A percentile compares a stretch with the other conserved stretches of the same genome.
Conservation (phyloP, 2,329 filamentous ascomycete species). For the Diaporthe destruens region DNA sequence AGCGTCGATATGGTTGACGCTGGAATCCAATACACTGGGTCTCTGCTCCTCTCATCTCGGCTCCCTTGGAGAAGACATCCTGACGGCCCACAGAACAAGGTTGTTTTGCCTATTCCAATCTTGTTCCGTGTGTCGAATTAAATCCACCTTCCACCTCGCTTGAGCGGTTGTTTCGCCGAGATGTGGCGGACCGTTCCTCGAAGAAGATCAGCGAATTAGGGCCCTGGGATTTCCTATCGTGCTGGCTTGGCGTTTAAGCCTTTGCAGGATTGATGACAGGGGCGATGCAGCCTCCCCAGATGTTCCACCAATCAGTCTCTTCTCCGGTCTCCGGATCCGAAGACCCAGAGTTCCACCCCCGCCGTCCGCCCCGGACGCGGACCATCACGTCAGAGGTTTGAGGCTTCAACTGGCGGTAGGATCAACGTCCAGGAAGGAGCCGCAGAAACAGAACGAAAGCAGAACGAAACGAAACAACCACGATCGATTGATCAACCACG, state of each 20-base stretch:
- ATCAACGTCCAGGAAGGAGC: constrained; percentile 7
- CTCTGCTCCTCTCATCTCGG: constrained; percentile 16
- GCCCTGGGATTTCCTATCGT: constrained; percentile 22
- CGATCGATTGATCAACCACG: neutral
- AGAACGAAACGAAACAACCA: constrained; percentile 25
- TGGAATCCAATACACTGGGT: constrained; percentile 20
- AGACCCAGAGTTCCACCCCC: neutral
- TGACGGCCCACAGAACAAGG: constrained; percentile 23
- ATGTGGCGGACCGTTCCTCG: constrained; percentile 26
- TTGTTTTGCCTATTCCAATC: constrained; percentile 31
- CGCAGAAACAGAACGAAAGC: constrained; percentile 24
- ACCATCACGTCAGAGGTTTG: constrained; percentile 12
- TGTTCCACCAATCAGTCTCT: constrained; percentile 24
- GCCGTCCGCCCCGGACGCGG: neutral
- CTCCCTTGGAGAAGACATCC: constrained; percentile 14
- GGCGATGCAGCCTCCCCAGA: constrained; percentile 27
- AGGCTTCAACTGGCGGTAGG: constrained; percentile 16
- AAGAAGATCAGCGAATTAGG: constrained; percentile 24
- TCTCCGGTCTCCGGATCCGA: constrained; percentile 21
- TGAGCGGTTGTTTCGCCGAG: constrained; percentile 32
- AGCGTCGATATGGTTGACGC: neutral
- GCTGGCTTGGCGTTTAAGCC: constrained; percentile 24
- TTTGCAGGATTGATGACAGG: constrained; percentile 27
- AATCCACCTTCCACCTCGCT: constrained; percentile 17
- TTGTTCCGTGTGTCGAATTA: constrained; percentile 30